These are phyloP conservation scores for Aplosporella prunicola DNA, from an alignment of 2,329 filamentous ascomycete species.

Conservation along the genomic window DNA sequence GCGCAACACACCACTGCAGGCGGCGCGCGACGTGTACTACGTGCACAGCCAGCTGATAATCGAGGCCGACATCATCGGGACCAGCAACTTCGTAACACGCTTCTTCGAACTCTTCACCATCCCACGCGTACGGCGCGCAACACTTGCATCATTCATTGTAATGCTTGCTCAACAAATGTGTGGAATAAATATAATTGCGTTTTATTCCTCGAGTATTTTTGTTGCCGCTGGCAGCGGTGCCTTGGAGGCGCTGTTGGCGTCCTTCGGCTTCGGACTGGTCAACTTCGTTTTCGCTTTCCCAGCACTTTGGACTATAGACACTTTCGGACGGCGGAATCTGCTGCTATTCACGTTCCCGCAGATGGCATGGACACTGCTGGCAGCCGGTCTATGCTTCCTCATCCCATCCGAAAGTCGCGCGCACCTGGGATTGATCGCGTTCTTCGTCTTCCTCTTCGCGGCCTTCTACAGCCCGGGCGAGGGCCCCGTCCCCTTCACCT, in stretches of 20 bases:
- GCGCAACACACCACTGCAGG: conserved; percentile 31
- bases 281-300: conserved; percentile 52
- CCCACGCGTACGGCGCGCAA: conserved; percentile 61
- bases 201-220: conserved; percentile 44
- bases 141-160: conserved; percentile 64
- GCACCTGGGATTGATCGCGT: conserved; percentile 41
- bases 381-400: conserved; percentile 43
- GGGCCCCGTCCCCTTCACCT: conserved; percentile 55
- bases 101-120: conserved; percentile 55
- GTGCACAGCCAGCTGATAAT: conserved; percentile 29
- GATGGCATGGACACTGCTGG: conserved; percentile 41
- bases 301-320: conserved; percentile 50
- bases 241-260: conserved; percentile 41
- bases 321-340: conserved; percentile 42
- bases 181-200: conserved; percentile 42
- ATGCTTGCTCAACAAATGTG: conserved; percentile 63
- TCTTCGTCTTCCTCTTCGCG: conserved; percentile 50
- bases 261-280: conserved; percentile 49
- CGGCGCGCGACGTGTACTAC: conserved; percentile 35
- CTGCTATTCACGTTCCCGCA: conserved; percentile 41
- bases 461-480: conserved; percentile 34
- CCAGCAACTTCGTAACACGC: conserved; percentile 31
- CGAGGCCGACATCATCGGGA: conserved; percentile 26
- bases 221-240: conserved; percentile 35
- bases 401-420: conserved; percentile 34